Percentiles rank a stretch among this genome's conserved stretches.
Conservation (phyloP, 495 filamentous ascomycete species). For the Aspergillus nidulans region DNA sequence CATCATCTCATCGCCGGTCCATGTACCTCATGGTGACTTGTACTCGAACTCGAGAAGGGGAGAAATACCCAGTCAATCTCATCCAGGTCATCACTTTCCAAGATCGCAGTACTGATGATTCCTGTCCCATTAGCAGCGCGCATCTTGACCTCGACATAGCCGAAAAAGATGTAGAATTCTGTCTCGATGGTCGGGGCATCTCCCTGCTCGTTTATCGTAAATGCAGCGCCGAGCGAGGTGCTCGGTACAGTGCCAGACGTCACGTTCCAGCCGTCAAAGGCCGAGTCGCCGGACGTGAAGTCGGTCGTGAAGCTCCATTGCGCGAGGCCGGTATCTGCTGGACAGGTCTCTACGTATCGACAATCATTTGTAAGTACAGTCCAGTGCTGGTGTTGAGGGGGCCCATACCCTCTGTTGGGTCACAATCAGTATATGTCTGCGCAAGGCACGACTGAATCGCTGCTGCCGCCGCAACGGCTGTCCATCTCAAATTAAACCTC, state of each 20-base stretch:
- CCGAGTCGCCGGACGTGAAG: conserved; percentile 53
- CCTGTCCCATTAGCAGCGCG: conserved; percentile 69
- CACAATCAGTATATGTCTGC: conserved; percentile 42
- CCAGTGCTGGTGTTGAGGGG: background rate
- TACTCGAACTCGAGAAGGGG: too few species aligned
- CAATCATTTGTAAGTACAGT: background rate
- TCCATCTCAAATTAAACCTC: background rate
- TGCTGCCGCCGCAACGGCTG: conserved; percentile 1
- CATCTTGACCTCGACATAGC: conserved; percentile 63
- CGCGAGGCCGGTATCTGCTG: conserved; percentile 59
- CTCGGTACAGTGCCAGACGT: conserved; percentile 52
- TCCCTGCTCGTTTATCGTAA: conserved; percentile 64
- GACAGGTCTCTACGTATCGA: conserved; percentile 44
- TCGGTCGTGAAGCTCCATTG: conserved; percentile 54
- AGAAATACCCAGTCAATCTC: conserved; percentile 83
- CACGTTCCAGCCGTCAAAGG: conserved; percentile 55
- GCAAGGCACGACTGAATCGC: conserved; percentile 11
- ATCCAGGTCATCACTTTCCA: conserved; percentile 85
- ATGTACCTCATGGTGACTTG: too few species aligned
- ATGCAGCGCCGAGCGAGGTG: conserved; percentile 53
- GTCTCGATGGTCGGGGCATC: conserved; percentile 72
- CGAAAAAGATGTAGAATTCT: conserved; percentile 77
- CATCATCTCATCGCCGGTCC: too few species aligned
- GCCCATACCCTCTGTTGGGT: conserved; percentile 30
- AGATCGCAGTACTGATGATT: conserved; percentile 73